Evolutionary conservation across 2,329 filamentous ascomycete species (phyloP).

Genomic region (Phialophora chinensis): DNA sequence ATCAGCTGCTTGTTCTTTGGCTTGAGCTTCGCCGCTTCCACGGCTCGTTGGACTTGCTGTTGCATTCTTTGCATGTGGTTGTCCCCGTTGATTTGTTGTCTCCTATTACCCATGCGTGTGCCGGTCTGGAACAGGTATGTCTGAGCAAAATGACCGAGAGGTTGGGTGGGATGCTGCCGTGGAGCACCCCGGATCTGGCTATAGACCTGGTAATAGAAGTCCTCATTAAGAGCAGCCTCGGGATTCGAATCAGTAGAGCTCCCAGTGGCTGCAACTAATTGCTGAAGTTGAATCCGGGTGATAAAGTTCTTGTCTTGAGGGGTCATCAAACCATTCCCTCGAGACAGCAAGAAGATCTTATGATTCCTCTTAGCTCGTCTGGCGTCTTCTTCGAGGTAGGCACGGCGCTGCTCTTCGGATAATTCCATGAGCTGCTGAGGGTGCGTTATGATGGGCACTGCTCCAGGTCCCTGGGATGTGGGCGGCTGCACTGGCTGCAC

Average conservation of each 20-base stretch:
- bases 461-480: conserved; percentile 44
- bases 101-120: conserved; percentile 74
- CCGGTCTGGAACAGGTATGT: conserved; percentile 97
- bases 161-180: conserved; percentile 88
- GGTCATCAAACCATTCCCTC: conserved; percentile 97
- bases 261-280: conserved; percentile 89
- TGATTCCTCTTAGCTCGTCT: conserved; percentile 96
- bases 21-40: conserved; percentile 95
- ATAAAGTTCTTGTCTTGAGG: conserved; percentile 99
- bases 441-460: conserved; percentile 64
- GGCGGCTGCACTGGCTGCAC: conserved; percentile 36
- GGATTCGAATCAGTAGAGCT: conserved; percentile 79
- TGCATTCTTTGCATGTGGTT: conserved; percentile 99
- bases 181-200: conserved; percentile 90
- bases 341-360: conserved; percentile 92
- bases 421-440: conserved; percentile 77
- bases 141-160: conserved; percentile 93
- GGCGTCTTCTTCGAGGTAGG: conserved; percentile 87
- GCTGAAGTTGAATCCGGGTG: conserved; percentile 94
- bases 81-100: conserved; percentile 82
- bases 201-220: conserved; percentile 99
- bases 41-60: conserved; percentile 95
- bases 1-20: conserved; percentile 98
- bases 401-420: conserved; percentile 81
- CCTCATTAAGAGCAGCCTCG: conserved; percentile 82